Evolutionary conservation across 192 early-diverging fungal genomes (phyloP), one percentile per base, ranked within the genome.

Genomic region (Entomortierella lignicola): DNA sequence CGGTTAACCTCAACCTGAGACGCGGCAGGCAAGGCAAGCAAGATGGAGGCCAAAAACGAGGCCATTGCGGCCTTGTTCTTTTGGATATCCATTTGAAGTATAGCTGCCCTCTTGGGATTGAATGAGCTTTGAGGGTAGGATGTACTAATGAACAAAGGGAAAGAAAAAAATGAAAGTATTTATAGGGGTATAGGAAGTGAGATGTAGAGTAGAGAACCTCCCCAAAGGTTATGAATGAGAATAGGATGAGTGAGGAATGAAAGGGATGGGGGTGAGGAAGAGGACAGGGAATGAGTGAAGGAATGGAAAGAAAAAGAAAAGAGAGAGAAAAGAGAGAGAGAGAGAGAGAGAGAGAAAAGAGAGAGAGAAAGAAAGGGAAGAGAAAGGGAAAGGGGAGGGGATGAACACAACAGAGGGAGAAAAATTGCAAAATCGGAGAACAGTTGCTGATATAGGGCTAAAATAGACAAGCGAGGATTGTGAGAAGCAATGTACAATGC

Each of bases 51-150:
- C 67, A 79, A 31, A 67, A 79, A 70, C 75, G 66, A 70, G 29
- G 67, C 75, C 75, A 79, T 47, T 26, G 68, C 57, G 63, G 75
- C 75, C 51, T 79, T 79, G 68, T 70, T 79, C 75, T 64, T 63
- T 55, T 67, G 55, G 42, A 65, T 61, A 63, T 79, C 75, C 75
- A 79, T 79, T 26, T 63, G 34, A 44, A 39, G 42, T 25, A 39
- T 10, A 39, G 60, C 32, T 63, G 57, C 55, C 57, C 56, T 65
- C 41, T 53, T 50, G 29, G 51, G 23, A 37, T 26, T 48, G 44
- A 32, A 25, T 27, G 2, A 56, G 26, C 20, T 27, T 23, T 21
- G 47, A 41, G 47, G 55, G 26, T 6, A 17, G 21, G 23, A 50
- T 47, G 44, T 31, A 12, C n/a, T 20, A 2, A 27, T 54, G 47